Percentiles rank a stretch among this genome's conserved stretches.
These are phyloP conservation scores for Domatiomyces catenatus DNA, from an alignment of 2,329 filamentous ascomycete genomes.

Conservation along the genomic window DNA sequence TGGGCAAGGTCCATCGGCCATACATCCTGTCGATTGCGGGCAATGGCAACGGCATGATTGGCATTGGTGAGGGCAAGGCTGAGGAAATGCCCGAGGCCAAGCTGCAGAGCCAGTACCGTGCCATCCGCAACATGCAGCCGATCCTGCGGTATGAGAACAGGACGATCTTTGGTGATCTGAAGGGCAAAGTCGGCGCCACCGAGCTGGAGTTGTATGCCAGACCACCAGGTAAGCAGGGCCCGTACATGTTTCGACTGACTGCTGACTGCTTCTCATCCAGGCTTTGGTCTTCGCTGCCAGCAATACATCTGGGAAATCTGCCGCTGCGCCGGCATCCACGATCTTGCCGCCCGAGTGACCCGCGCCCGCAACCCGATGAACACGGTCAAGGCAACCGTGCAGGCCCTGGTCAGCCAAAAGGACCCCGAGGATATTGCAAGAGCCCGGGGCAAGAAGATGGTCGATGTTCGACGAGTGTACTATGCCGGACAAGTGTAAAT, in stretches of 20 bases:
- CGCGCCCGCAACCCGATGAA: constrained; percentile 95
- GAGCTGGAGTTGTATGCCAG: constrained; percentile 67
- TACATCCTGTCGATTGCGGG: constrained; percentile 72
- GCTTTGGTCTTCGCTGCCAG: constrained; percentile 85
- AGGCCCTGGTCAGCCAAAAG: constrained; percentile 68
- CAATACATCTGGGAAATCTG: constrained; percentile 90
- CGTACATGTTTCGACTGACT: not conserved
- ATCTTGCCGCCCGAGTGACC: constrained; percentile 68
- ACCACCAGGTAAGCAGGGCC: constrained; percentile 58
- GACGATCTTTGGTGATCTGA: constrained; percentile 76
- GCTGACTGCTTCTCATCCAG: constrained; percentile 32
- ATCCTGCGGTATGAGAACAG: constrained; percentile 78
- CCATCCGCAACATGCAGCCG: constrained; percentile 86
- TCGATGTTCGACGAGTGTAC: constrained; percentile 93
- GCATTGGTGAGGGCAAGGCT: constrained; percentile 80
- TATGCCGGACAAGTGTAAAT: constrained; percentile 51
- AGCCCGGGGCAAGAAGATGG: constrained; percentile 82
- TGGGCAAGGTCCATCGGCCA: constrained; percentile 73
- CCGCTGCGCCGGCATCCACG: constrained; percentile 68
- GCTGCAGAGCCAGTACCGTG: constrained; percentile 60
- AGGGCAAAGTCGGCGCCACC: constrained; percentile 74
- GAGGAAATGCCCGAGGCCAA: constrained; percentile 53
- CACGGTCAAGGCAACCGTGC: constrained; percentile 77
- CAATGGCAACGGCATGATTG: constrained; percentile 70
- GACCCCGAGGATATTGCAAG: constrained; percentile 81